phyloP scores from a whole-genome alignment of 805 yeast genomes.

The Spathaspora passalidarum region DNA sequence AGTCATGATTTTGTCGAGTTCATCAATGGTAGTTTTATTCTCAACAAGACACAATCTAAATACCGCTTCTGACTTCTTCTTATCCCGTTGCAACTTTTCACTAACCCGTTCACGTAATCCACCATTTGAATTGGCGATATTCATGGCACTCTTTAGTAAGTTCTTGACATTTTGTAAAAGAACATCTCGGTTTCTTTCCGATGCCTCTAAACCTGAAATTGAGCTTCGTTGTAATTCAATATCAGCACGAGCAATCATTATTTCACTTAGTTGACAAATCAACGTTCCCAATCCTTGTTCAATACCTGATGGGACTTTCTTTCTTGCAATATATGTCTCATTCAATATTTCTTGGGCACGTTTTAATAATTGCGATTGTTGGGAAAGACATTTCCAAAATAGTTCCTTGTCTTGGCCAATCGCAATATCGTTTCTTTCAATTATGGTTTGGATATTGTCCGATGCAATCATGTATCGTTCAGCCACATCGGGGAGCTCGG shows the following conservation, averaged over 20 bases:
- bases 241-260: conserved; percentile 51
- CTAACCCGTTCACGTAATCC: conserved; percentile 48
- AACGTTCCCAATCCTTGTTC: conserved; percentile 28
- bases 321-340: conserved; percentile 15
- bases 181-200: conserved; percentile 25
- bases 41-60: conserved; percentile 46
- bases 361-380: conserved; percentile 37
- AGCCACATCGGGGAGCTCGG: conserved; percentile 21
- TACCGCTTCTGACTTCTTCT: conserved; percentile 43
- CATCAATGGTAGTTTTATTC: conserved; percentile 25
- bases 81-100: conserved; percentile 42
- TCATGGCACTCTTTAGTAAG: conserved; percentile 45
- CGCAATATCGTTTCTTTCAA: conserved; percentile 32
- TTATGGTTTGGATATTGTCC: conserved; percentile 41
- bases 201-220: conserved; percentile 23
- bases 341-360: conserved; percentile 33
- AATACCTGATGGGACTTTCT: conserved; percentile 12
- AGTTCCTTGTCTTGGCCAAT: conserved; percentile 11
- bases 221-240: conserved; percentile 49
- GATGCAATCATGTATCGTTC: conserved; percentile 42
- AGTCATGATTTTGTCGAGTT: conserved; percentile 32
- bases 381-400: conserved; percentile 40
- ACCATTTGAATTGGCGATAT: conserved; percentile 43
- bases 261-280: conserved; percentile 36
- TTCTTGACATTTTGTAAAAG: conserved; percentile 39